Base-by-base conservation (phyloP, 2,329 filamentous ascomycete genomes). In the Cladosporium sp. region DNA sequence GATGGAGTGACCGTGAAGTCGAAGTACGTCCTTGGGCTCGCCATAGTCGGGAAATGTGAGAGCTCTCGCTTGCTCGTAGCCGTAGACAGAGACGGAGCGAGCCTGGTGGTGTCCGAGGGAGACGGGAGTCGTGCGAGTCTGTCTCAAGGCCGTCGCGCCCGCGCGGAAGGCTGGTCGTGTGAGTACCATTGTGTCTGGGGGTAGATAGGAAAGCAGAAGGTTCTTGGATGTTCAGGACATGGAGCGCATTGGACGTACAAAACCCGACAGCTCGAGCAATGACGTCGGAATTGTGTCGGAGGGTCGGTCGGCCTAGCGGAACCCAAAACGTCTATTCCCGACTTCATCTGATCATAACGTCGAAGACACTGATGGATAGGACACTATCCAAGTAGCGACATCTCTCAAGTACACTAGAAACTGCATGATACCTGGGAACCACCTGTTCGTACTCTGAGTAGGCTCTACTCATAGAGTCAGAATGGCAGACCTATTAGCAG, bases 1-100 rank as follows among this genome's bases (percentile, higher is more conserved):
- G 64, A 92, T 88, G 58, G 85, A 88, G 72, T 91, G 83, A 0
- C 73, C 78, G 70, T 91, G 86, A 3, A 92, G 72, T 15, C 81
- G 83, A 40, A 77, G 69, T 22, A 89, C 86, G 58, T 88, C 81
- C 36, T 77, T 75, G 0, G 88, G 88, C 66, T 91, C 86, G 65
- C 88, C 88, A 64, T 84, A 82, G 54, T 84, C 77, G 35, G 80
- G 80, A 68, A 88, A 89, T 40, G 87, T 82, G 57, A 93, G 80
- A n/a, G 85, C 80, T 73, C 90, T 91, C 56, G 87, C 84, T 70
- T 92, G 87, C 36, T 86, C 88, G 71, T 93, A 93, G 61, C 88
- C 88, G 65, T 88, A 91, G 18, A 75, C 76, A 36, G 77, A 78
- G 58, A 79, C 76, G 58, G 56, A 62, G 53, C 78, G 74, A n/a